Evolutionary conservation across 768 basidiomycete genomes (phyloP).

Genomic region (Paxillus involutus): DNA sequence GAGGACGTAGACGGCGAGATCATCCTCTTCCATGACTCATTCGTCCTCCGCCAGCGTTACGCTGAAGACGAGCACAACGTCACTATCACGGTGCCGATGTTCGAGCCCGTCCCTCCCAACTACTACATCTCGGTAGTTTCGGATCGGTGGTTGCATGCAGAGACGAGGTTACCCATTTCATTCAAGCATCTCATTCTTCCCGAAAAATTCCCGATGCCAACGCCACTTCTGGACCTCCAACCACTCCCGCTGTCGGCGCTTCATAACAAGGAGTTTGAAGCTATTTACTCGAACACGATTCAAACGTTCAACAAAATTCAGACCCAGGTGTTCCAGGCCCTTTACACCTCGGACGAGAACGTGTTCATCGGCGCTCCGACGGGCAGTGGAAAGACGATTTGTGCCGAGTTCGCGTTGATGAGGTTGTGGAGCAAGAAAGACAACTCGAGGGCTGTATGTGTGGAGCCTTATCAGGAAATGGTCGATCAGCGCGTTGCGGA

Average conservation of each 20-base stretch:
- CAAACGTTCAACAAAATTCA: conserved; percentile 97
- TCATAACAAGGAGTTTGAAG: conserved; percentile 91
- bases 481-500: conserved; percentile 88
- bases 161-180: conserved; percentile 91
- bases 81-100: conserved; percentile 94
- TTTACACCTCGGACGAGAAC: conserved; percentile 96
- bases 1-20: conserved; percentile 98
- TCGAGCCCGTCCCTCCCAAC: conserved; percentile 96
- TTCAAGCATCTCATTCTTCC: conserved; percentile 99
- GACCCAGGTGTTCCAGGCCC: conserved; percentile 97
- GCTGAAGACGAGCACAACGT: conserved; percentile 93
- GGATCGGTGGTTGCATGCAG: conserved; percentile 94
- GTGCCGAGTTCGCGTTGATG: conserved; percentile 93
- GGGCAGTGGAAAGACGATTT: conserved; percentile 96
- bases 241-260: conserved; percentile 86
- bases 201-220: conserved; percentile 93
- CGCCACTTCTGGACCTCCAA: conserved; percentile 91
- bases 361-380: conserved; percentile 97
- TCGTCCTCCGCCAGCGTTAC: conserved; percentile 88
- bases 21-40: conserved; percentile 92
- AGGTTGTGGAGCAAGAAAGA: conserved; percentile 92
- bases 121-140: conserved; percentile 96
- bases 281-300: conserved; percentile 78
- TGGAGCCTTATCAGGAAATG: conserved; percentile 98
- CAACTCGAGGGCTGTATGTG: conserved; percentile 83